Evolutionary conservation across 495 filamentous ascomycete genomes (phyloP).

Genomic region (Xylaria nigripes): DNA sequence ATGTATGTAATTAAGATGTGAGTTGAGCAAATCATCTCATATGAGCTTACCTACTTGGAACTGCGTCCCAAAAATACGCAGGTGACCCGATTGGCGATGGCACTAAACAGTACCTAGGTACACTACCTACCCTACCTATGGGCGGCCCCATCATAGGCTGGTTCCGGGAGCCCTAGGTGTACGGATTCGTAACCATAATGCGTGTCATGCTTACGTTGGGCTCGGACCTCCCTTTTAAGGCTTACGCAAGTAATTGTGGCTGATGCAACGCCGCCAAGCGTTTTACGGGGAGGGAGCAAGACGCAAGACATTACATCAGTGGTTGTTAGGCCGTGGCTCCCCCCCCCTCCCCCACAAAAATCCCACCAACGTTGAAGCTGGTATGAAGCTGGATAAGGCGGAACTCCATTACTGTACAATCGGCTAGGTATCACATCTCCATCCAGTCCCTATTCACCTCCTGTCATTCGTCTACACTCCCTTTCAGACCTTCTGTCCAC

Average conservation of each 20-base stretch:
- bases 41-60: too few relatives aligned
- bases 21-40: too few relatives aligned
- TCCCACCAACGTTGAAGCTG: conserved; percentile 15
- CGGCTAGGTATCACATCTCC: conserved; percentile 5
- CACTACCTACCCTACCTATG: too few relatives aligned
- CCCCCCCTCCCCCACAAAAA: conserved; percentile 23
- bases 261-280: conserved; percentile 21
- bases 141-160: background rate
- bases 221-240: too few relatives aligned
- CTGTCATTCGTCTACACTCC: background rate
- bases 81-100: too few relatives aligned
- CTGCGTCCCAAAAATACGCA: too few relatives aligned
- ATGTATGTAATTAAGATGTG: too few relatives aligned
- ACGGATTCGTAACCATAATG: background rate
- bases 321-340: conserved; percentile 2
- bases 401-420: background rate
- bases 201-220: conserved; percentile 17
- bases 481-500: background rate
- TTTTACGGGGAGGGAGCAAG: background rate
- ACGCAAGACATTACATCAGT: conserved; percentile 26
- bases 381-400: conserved; percentile 9
- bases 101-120: too few relatives aligned
- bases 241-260: conserved; percentile 34
- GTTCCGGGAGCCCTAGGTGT: background rate
- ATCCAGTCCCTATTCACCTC: conserved; percentile 7